Conservation (phyloP, 2,329 filamentous ascomycete genomes). For the Fusarium tjaetaba region DNA sequence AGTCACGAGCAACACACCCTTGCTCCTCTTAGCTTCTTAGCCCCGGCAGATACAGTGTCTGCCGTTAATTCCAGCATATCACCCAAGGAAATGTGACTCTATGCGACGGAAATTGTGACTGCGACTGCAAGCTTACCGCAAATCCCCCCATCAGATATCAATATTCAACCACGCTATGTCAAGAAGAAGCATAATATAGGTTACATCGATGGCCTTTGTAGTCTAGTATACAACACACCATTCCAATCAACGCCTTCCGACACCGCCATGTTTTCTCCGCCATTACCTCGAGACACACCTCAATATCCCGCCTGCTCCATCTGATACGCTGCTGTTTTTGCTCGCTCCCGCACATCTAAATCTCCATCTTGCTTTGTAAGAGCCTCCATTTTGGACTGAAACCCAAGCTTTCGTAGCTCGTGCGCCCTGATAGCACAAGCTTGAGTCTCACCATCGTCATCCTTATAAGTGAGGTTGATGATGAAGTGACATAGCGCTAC, state of each 20-base stretch:
- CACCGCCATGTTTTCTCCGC: background rate
- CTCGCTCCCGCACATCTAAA: conserved; percentile 83
- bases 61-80: conserved; percentile 30
- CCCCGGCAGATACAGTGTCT: conserved; percentile 29
- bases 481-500: conserved; percentile 84
- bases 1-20: conserved; percentile 21
- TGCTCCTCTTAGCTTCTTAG: conserved; percentile 8
- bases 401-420: conserved; percentile 77
- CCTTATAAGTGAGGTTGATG: conserved; percentile 85
- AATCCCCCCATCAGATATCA: background rate
- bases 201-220: conserved; percentile 2
- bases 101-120: background rate
- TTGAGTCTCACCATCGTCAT: conserved; percentile 74
- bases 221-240: conserved; percentile 10
- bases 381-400: conserved; percentile 71
- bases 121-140: background rate
- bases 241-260: conserved; percentile 4
- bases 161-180: conserved; percentile 1
- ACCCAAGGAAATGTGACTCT: conserved; percentile 1
- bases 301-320: conserved; percentile 61
- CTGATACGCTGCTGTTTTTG: conserved; percentile 81
- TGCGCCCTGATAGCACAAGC: conserved; percentile 73
- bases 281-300: background rate
- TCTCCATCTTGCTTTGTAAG: conserved; percentile 75
- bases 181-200: background rate